phyloP scores from a whole-genome alignment of 2,329 filamentous ascomycete species.

The Ophiostoma populinum region DNA sequence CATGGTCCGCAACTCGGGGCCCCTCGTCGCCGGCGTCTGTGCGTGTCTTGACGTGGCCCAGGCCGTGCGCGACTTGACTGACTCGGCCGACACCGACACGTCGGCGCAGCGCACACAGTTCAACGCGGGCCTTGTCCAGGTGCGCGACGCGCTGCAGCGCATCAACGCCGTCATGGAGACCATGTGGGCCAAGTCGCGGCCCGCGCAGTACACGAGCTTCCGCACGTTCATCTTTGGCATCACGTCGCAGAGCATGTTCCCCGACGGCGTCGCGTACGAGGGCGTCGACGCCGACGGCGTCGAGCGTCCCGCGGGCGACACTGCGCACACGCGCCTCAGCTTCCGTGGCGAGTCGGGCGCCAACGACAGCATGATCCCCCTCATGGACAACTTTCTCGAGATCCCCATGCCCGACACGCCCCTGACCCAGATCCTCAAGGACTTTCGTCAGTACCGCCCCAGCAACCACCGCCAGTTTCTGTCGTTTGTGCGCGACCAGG shows the following conservation, averaged over 20 bases:
- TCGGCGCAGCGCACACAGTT: conserved; percentile 31
- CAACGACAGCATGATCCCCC: conserved; percentile 85
- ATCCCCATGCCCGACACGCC: conserved; percentile 80
- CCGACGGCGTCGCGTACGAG: conserved; percentile 77
- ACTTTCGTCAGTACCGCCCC: conserved; percentile 80
- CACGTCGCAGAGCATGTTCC: conserved; percentile 86
- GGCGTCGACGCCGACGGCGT: conserved; percentile 45
- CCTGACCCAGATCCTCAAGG: conserved; percentile 69
- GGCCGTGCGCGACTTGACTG: too few relatives aligned
- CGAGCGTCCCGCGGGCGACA: background rate
- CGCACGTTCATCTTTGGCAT: conserved; percentile 96
- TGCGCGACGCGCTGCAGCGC: conserved; percentile 46
- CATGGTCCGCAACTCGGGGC: conserved; percentile 78
- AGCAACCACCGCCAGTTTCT: conserved; percentile 80
- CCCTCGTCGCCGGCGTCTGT: conserved; percentile 56
- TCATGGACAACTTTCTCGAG: conserved; percentile 74
- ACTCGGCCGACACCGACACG: conserved; percentile 15
- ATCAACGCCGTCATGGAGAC: conserved; percentile 70
- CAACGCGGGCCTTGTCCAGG: conserved; percentile 43
- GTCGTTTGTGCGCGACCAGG: conserved; percentile 42
- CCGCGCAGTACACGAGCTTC: conserved; percentile 72
- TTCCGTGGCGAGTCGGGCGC: conserved; percentile 90
- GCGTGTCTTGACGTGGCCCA: conserved; percentile 39
- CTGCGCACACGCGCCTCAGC: conserved; percentile 33
- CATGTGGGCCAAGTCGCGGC: conserved; percentile 81